Base-by-base conservation (phyloP, 108 stramenopile genomes). In the Epithemia pelagica region DNA sequence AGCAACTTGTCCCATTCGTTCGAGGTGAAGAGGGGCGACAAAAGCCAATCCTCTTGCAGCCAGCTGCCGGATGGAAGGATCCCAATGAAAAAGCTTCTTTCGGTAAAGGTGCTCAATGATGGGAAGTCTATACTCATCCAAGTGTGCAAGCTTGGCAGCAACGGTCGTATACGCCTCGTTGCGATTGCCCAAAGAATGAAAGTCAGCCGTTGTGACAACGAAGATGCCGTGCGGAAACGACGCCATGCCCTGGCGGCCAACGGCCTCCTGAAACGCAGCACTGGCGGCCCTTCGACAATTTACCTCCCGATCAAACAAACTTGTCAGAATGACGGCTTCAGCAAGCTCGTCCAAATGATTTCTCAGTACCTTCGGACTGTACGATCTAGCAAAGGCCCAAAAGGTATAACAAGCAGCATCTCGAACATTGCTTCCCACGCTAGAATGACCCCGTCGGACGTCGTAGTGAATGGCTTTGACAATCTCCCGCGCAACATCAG, bases 311-410 rank as follows among this genome's bases (percentile, higher is more conserved):
- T 99, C 99, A 71, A 98, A 98, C 54, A 98, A 75, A 63, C 96
- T 90, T 25, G 97, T 81, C 61, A 88, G 32, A 18, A 99, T 83
- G 58, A 98, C 78, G 25, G 87, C 85, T 31, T 71, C 67, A 53
- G 83, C 84, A 30, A 99, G 75, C 2, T 73, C 67, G 18, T 65
- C 58, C 2, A 97, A 80, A 69, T 81, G 86, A 5, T 90, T 88
- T 33, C 54, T 73, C 78, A 97, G 68, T 20, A 90, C 76, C 5
- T 63, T 59, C 21, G 99, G 96, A 25, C 80, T 79, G 71, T 98
- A 99, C 5, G 99, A 97, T 52, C 99, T 77, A 5, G 97, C 97
- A 71, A 98, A 96, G 0, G 99, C 97, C 99, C 99, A 99, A 71
- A 90, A 96, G 10, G 96, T 96, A 69, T 99, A 99, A 63, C 97